These are phyloP conservation scores for Monosporozyma aquatica DNA, from an alignment of 805 yeast species.

Conservation along the genomic window DNA sequence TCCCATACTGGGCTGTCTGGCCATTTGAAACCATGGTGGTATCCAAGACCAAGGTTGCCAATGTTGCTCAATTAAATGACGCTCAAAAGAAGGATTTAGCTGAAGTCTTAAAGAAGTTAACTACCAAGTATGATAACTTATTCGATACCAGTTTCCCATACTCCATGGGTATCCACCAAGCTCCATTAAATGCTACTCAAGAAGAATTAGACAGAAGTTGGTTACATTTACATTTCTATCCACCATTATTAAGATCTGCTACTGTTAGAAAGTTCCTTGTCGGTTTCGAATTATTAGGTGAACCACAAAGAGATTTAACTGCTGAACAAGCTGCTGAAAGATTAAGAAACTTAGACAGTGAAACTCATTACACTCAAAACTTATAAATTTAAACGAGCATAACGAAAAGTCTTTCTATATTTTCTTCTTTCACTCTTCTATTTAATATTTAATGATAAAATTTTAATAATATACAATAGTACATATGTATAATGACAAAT, in stretches of 20 bases:
- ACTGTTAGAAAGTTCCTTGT: slow-evolving; percentile 68
- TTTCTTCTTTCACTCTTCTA: too few species aligned
- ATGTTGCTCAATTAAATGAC: slow-evolving; percentile 39
- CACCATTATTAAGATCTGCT: slow-evolving; percentile 66
- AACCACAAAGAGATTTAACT: slow-evolving; percentile 44
- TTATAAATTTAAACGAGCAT: slow-evolving; percentile 26
- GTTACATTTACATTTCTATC: slow-evolving; percentile 72
- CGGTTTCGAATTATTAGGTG: slow-evolving; percentile 61
- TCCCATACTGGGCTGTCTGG: slow-evolving; percentile 80
- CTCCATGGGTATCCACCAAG: slow-evolving; percentile 77
- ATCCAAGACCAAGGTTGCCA: slow-evolving; percentile 45
- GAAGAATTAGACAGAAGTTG: slow-evolving; percentile 40
- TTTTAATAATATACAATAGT: background rate
- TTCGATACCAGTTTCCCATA: slow-evolving; percentile 66
- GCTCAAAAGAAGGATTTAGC: slow-evolving; percentile 50
- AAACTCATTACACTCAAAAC: slow-evolving; percentile 35
- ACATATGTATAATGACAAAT: too few species aligned
- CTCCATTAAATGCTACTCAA: slow-evolving; percentile 44
- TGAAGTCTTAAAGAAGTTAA: slow-evolving; percentile 39
- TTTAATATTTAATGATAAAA: background rate
- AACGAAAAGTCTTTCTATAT: too few species aligned
- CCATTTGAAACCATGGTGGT: slow-evolving; percentile 66
- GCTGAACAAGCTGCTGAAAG: slow-evolving; percentile 30
- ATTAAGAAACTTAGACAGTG: slow-evolving; percentile 37
- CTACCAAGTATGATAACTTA: slow-evolving; percentile 61